These are phyloP conservation scores for Candida lessepsii DNA, from an alignment of 805 yeast species.

Conservation along the genomic window DNA sequence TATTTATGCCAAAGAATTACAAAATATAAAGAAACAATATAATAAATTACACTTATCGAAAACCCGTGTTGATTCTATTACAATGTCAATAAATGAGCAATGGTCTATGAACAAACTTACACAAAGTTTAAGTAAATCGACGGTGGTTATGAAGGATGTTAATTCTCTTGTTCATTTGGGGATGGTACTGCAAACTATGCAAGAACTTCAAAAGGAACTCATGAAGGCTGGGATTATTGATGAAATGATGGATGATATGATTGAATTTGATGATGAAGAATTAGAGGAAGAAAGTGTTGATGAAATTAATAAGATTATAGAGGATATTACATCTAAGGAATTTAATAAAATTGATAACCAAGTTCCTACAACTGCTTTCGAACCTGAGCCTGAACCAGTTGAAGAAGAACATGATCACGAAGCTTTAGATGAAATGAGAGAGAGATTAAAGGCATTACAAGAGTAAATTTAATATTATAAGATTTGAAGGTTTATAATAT, in stretches of 20 bases:
- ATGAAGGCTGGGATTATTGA: conserved; percentile 84
- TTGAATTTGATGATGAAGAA: conserved; percentile 68
- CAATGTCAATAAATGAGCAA: conserved; percentile 88
- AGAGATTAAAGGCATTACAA: conserved; percentile 81
- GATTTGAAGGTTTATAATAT: background rate
- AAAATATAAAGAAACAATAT: conserved; percentile 70
- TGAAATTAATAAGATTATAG: conserved; percentile 59
- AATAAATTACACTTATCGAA: conserved; percentile 72
- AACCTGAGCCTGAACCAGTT: conserved; percentile 16
- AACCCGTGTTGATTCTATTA: conserved; percentile 82
- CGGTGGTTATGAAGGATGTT: conserved; percentile 86
- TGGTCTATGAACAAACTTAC: conserved; percentile 82
- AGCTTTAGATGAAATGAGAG: conserved; percentile 82
- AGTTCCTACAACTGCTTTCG: conserved; percentile 28
- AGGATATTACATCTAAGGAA: conserved; percentile 39
- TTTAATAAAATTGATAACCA: conserved; percentile 33
- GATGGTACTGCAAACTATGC: conserved; percentile 76
- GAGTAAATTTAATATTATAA: conserved; percentile 14
- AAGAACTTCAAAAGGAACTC: conserved; percentile 80
- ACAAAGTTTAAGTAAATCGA: conserved; percentile 73
- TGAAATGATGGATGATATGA: conserved; percentile 91
- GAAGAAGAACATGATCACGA: conserved; percentile 57
- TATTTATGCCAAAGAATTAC: conserved; percentile 78
- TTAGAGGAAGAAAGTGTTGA: conserved; percentile 65
- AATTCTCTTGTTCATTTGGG: conserved; percentile 77